Evolutionary conservation across 2,329 filamentous ascomycete species (phyloP).

Genomic region (Verticillium longisporum): DNA sequence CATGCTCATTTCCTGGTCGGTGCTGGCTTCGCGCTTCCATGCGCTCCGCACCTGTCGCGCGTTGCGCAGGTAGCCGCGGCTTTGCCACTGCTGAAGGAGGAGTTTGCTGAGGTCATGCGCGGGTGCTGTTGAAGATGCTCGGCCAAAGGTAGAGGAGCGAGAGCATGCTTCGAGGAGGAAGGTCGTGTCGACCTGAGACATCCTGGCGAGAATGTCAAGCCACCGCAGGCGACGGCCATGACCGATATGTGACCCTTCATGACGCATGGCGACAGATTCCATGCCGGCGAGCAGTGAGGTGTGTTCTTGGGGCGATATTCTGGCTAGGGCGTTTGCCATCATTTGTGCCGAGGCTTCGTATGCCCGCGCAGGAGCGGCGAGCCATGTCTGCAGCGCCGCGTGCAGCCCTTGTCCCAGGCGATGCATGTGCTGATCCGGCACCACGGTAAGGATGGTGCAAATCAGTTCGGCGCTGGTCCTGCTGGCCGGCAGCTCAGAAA

Average conservation of each 20-base stretch:
- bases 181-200: constrained; percentile 7
- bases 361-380: not conserved
- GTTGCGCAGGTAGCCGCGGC: constrained; percentile 7
- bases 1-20: not conserved
- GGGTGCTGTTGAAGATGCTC: not conserved
- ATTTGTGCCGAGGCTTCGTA: not conserved
- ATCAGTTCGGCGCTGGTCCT: constrained; percentile 1
- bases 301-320: not conserved
- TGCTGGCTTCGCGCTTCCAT: not conserved
- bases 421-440: not conserved
- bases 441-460: constrained; percentile 3
- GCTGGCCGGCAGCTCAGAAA: constrained; percentile 2
- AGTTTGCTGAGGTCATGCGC: constrained; percentile 12
- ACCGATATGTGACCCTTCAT: not conserved
- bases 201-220: constrained; percentile 12
- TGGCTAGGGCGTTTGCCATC: not conserved
- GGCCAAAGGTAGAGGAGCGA: constrained; percentile 7
- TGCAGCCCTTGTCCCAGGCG: constrained; percentile 4
- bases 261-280: not conserved
- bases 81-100: constrained; percentile 14
- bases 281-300: constrained; percentile 1
- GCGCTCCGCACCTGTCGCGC: not conserved
- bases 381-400: constrained; percentile 6
- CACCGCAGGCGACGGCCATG: constrained; percentile 7
- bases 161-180: constrained; percentile 11